Base-by-base conservation (phyloP, 2,329 filamentous ascomycete genomes). In the Xylaria digitata region DNA sequence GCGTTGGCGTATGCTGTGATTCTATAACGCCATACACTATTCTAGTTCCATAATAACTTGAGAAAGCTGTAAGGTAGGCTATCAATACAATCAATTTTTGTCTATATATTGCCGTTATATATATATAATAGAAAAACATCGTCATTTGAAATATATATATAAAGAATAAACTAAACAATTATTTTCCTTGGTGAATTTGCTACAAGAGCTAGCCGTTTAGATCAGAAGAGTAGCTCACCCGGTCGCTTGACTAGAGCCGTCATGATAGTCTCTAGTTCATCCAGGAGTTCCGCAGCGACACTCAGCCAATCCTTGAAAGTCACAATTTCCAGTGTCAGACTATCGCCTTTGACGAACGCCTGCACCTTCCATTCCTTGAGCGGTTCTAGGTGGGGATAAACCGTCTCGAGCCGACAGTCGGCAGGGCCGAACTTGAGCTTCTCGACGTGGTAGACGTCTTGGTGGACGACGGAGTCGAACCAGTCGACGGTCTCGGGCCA, bases 391-490 rank as follows among this genome's bases (percentile, higher is more conserved):
- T 87, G 84, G 2, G 87, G 85, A 72, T 88, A 89, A 17, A 86
- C 73, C 11, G 87, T 89, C 76, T 89, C 87, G 70, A 88, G 83
- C 46, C 79, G 78, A 72, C 78, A 82, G 53, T 32, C 67, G 13
- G 75, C 78, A 23, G 70, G 1, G n/a, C 77, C 74, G 65, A 84
- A 80, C 4, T 71, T 75, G 13, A 88, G 80, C 30, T 78, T 80
- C 72, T 90, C 87, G n/a, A 89, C 86, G 73, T 89, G 87, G 61
- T 86, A 84, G 50, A 86, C 86, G 70, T 87, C 86, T 75, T 88
- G 86, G 75, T 88, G 86, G 13, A 87, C 85, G 1, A 88, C 82
- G 0, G 85, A 84, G 72, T 87, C 85, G 70, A 86, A 88, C 78
- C 82, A 86, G 60, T 77, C 71, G 7, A 71, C 70, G 1, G 76